Base-by-base conservation (phyloP, 768 basidiomycete species). In the Boletus pseudopeckii region DNA sequence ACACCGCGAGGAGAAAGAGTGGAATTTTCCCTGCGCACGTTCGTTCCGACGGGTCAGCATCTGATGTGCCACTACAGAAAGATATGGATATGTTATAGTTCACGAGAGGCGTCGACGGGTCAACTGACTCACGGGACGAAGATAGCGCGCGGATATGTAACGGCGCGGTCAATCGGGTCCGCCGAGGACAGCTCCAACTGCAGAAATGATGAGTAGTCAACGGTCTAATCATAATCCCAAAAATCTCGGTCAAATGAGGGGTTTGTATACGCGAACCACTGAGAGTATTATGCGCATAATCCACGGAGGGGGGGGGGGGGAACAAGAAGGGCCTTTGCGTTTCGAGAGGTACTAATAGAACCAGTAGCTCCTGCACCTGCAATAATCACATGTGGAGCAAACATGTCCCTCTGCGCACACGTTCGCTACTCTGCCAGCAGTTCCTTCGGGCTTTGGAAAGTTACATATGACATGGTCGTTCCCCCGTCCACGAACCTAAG, bases 1-100 rank as follows among this genome's bases (percentile, higher is more conserved):
- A 41, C 55, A 54, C 53, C 50, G 48, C 45, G 45, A 54, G 65
- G 59, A 43, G 54, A 52, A 65, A 63, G 54, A 50, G 61, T 36
- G 61, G 61, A 34, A 11, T 30, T 50, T 33, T 45, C 30, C 50
- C 36, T 50, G 38, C 28, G 28, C 45, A 55, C 45, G 54, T 62
- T 55, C 41, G 30, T 39, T 36, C 50, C n/a, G 32, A 24, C 30
- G 20, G 42, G 43, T 51, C 40, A n/a, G n/a, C n/a, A 55, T 50
- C 44, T 52, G 64, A 57, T 53, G 48, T 40, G 50, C 44, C 45
- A n/a, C n/a, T 6, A 24, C 30, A 20, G 15, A 11, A 47, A 28
- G 15, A 42, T 26, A 37, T 46, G 43, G 13, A 24, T 28, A 48
- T 45, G 45, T 26, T 42, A 26, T 15, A 13, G 42, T 54, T 26